A percentile compares a stretch with the other conserved stretches of the same genome.
Evolutionary conservation across 2,329 filamentous ascomycete genomes (phyloP).

Genomic region (Cercospora janseana): DNA sequence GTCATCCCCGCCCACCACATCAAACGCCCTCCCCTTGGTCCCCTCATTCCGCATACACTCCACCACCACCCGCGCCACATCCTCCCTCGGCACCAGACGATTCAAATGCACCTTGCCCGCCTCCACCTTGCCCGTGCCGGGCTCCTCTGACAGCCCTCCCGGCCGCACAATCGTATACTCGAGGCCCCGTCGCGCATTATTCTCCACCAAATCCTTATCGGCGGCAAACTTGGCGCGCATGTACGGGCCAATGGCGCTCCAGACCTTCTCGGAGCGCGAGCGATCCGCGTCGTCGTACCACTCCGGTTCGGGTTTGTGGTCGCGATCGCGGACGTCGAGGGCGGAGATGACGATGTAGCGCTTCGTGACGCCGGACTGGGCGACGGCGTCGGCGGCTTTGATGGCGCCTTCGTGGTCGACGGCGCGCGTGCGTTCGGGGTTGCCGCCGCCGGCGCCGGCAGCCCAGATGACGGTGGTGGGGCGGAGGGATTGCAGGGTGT

Average conservation of each 20-base stretch:
- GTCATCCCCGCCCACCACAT: slow-evolving; percentile 45
- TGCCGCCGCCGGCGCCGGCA: slow-evolving; percentile 39
- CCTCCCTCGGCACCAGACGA: slow-evolving; percentile 51
- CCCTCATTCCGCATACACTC: slow-evolving; percentile 53
- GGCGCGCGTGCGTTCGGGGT: slow-evolving; percentile 55
- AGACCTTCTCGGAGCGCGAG: slow-evolving; percentile 40
- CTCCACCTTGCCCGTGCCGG: slow-evolving; percentile 44
- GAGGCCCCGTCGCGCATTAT: slow-evolving; percentile 41
- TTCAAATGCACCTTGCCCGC: slow-evolving; percentile 46
- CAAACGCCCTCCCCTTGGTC: slow-evolving; percentile 46
- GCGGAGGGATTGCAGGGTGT: slow-evolving; percentile 38
- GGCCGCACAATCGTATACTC: slow-evolving; percentile 50
- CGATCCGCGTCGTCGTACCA: slow-evolving; percentile 47
- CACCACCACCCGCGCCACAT: slow-evolving; percentile 60
- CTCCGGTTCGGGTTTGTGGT: slow-evolving; percentile 40
- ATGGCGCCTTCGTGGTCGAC: slow-evolving; percentile 65
- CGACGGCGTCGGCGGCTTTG: slow-evolving; percentile 60
- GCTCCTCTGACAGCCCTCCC: slow-evolving; percentile 46
- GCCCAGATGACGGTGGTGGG: slow-evolving; percentile 39
- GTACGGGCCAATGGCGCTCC: slow-evolving; percentile 43
- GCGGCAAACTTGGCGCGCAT: slow-evolving; percentile 47
- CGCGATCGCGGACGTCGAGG: slow-evolving; percentile 52
- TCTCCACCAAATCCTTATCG: slow-evolving; percentile 42
- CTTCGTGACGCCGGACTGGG: slow-evolving; percentile 52
- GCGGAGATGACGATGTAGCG: slow-evolving; percentile 67